Percentiles rank a stretch among this genome's conserved stretches.
phyloP scores from a whole-genome alignment of 2,329 filamentous ascomycete genomes.

The Plectosphaerella sp. region DNA sequence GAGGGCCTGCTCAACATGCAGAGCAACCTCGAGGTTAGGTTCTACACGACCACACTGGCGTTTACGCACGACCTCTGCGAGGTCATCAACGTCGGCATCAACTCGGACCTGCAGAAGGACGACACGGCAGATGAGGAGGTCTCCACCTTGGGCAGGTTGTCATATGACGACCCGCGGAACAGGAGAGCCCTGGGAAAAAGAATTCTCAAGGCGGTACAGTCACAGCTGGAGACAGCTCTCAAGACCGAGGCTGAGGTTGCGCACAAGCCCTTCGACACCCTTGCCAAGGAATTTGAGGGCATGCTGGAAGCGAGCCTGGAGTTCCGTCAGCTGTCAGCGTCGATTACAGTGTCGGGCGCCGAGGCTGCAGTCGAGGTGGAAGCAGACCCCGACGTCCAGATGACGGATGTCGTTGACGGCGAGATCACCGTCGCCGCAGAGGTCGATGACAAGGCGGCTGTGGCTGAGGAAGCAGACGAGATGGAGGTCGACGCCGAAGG shows the following conservation, averaged over 20 bases:
- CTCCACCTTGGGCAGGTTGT: constrained; percentile 33
- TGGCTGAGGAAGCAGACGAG: constrained; percentile 30
- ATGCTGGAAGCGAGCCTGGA: constrained; percentile 67
- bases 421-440: constrained; percentile 41
- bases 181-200: constrained; percentile 82
- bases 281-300: constrained; percentile 69
- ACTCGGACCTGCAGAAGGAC: constrained; percentile 27
- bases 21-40: constrained; percentile 46
- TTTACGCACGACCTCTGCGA: constrained; percentile 55
- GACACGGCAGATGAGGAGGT: constrained; percentile 17
- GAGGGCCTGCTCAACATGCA: constrained; percentile 46
- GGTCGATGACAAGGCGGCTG: constrained; percentile 13
- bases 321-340: constrained; percentile 33
- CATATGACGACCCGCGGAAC: constrained; percentile 68
- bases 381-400: constrained; percentile 41
- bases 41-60: constrained; percentile 52
- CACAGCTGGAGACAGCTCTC: constrained; percentile 69
- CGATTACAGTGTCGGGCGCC: constrained; percentile 23
- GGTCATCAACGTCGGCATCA: constrained; percentile 49
- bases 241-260: constrained; percentile 78
- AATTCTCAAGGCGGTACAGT: constrained; percentile 79
- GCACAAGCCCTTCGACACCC: constrained; percentile 62
- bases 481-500: constrained; percentile 32
- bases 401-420: constrained; percentile 43
- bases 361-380: constrained; percentile 35